A percentile compares a stretch with the other conserved stretches of the same genome.
Conservation (phyloP, 495 filamentous ascomycete genomes). For the Penicillium coffeae region DNA sequence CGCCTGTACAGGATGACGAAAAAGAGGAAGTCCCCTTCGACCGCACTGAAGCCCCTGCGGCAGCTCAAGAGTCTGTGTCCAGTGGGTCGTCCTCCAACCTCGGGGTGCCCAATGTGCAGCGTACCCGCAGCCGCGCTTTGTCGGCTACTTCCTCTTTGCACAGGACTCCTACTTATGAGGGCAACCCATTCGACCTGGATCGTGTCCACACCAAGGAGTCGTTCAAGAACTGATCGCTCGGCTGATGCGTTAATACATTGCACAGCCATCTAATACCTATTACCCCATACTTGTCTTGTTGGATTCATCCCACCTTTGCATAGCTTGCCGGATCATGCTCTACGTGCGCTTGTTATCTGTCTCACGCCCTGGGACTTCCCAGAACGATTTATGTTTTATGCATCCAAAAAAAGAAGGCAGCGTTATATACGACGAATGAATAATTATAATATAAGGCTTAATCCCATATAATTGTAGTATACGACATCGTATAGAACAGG, state of each 20-base stretch:
- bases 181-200: constrained; percentile 44
- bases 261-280: no score
- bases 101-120: constrained; percentile 6
- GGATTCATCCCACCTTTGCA: no score
- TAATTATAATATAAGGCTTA: no score
- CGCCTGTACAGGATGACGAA: not conserved
- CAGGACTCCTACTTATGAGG: constrained; percentile 35
- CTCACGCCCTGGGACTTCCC: constrained; percentile 15
- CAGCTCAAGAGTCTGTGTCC: constrained; percentile 18
- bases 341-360: constrained; percentile 5
- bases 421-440: no score
- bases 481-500: no score
- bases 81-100: constrained; percentile 23
- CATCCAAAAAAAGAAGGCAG: not conserved
- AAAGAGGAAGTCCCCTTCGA: constrained; percentile 30
- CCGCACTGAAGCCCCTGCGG: constrained; percentile 39
- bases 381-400: constrained; percentile 15
- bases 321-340: constrained; percentile 1
- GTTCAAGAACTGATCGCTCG: constrained; percentile 23
- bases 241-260: no score
- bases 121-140: constrained; percentile 27
- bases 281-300: not conserved
- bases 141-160: constrained; percentile 28
- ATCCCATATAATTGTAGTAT: no score
- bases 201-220: constrained; percentile 45